Conservation (phyloP, 2,329 filamentous ascomycete genomes). For the Fusarium miscanthi region DNA sequence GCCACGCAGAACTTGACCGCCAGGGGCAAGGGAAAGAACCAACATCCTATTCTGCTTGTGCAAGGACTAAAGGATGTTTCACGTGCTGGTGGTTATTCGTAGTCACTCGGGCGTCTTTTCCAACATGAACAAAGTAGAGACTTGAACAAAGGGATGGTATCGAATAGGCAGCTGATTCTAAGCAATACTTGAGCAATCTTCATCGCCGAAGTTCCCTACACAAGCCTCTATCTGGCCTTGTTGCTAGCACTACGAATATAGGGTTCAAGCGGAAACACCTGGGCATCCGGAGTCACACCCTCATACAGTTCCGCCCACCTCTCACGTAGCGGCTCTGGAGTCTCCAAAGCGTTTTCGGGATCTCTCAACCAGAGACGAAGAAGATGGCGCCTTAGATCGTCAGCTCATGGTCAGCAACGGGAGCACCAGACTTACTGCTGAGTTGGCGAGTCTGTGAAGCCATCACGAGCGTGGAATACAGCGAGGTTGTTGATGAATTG, state of each 20-base stretch:
- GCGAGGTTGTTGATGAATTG: constrained; percentile 66
- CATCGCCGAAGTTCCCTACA: accelerated
- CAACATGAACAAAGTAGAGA: neutral
- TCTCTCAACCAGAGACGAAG: constrained; percentile 61
- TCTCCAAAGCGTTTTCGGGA: constrained; percentile 58
- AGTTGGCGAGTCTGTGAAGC: constrained; percentile 48
- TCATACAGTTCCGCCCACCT: constrained; percentile 29
- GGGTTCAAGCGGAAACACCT: constrained; percentile 26
- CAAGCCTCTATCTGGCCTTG: neutral
- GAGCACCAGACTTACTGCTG: constrained; percentile 3
- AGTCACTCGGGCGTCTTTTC: neutral
- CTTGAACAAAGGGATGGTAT: neutral
- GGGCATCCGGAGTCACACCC: constrained; percentile 8
- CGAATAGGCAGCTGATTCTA: accelerated
- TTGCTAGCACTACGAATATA: constrained; percentile 33
- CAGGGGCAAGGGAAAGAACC: no score
- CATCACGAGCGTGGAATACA: constrained; percentile 63
- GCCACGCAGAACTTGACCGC: no score
- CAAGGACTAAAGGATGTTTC: neutral
- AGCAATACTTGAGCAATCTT: accelerated
- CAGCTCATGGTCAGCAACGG: accelerated
- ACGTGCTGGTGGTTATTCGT: neutral
- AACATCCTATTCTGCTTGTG: neutral
- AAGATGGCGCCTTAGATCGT: constrained; percentile 53
- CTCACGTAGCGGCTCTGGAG: neutral